Conservation (phyloP, 2,329 filamentous ascomycete genomes). For the Beauveria scarabaeidicola region DNA sequence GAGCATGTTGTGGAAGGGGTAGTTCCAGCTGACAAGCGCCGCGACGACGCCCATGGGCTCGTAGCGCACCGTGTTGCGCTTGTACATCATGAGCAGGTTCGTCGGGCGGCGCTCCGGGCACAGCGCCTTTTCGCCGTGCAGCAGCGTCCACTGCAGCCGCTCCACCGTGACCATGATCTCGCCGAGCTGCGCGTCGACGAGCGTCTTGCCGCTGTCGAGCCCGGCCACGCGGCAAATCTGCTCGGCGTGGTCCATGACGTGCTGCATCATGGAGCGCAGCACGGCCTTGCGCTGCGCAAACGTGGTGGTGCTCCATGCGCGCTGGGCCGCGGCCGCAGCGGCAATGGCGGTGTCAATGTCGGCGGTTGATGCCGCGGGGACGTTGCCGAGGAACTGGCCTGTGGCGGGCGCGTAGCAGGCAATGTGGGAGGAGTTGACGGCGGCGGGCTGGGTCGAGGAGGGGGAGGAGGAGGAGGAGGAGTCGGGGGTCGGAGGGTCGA, state of each 20-base stretch:
- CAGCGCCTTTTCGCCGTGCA: conserved; percentile 79
- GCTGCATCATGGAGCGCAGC: conserved; percentile 69
- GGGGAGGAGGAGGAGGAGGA: conserved; percentile 48
- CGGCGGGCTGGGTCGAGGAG: conserved; percentile 49
- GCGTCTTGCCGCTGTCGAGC: conserved; percentile 91
- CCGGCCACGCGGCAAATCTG: conserved; percentile 78
- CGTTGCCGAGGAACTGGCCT: conserved; percentile 68
- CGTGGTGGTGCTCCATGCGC: conserved; percentile 66
- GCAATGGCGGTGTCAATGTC: conserved; percentile 73
- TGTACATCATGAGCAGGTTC: conserved; percentile 91
- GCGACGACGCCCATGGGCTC: conserved; percentile 90
- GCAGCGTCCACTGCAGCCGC: conserved; percentile 89
- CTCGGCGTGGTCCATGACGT: conserved; percentile 82
- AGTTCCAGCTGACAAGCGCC: conserved; percentile 95
- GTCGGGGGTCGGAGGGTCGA: conserved; percentile 50
- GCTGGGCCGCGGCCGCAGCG: conserved; percentile 66
- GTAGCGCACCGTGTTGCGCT: conserved; percentile 81
- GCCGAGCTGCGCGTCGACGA: conserved; percentile 86
- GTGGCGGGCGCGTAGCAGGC: conserved; percentile 88
- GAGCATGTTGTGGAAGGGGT: conserved; percentile 89
- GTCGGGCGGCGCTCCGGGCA: conserved; percentile 66
- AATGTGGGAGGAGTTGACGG: conserved; percentile 57
- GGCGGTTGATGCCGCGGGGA: conserved; percentile 67
- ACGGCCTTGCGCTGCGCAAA: conserved; percentile 73
- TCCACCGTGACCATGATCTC: conserved; percentile 92